Evolutionary conservation across 1,284 basidiomycete species (phyloP).

Genomic region (Neonothopanus nambi): DNA sequence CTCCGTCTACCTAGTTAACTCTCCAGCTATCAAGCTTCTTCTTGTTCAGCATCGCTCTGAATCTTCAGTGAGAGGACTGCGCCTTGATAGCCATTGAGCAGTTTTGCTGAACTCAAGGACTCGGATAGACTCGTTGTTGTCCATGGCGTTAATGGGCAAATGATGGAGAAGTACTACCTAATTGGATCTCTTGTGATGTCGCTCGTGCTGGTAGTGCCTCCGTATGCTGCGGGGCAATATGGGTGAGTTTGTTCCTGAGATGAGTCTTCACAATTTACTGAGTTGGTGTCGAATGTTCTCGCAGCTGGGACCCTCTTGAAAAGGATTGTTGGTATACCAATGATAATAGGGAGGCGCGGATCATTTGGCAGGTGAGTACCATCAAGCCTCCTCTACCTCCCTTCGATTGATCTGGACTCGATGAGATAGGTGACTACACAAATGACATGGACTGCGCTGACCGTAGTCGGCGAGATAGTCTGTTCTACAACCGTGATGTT

Average conservation of each 20-base stretch:
- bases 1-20: slow-evolving; percentile 14
- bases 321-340: slow-evolving; percentile 26
- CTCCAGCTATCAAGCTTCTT: slow-evolving; percentile 23
- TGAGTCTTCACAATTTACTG: too few relatives aligned
- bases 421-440: slow-evolving; percentile 22
- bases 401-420: neutral
- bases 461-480: slow-evolving; percentile 14
- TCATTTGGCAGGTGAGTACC: slow-evolving; percentile 23
- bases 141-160: slow-evolving; percentile 21
- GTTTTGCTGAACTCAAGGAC: neutral
- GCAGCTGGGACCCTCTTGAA: slow-evolving; percentile 24
- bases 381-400: neutral
- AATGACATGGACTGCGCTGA: slow-evolving; percentile 22
- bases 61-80: slow-evolving; percentile 21
- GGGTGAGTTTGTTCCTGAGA: slow-evolving; percentile 15
- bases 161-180: slow-evolving; percentile 24
- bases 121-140: slow-evolving; percentile 22
- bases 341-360: slow-evolving; percentile 15
- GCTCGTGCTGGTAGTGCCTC: slow-evolving; percentile 19
- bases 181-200: slow-evolving; percentile 18
- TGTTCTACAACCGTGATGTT: slow-evolving; percentile 8
- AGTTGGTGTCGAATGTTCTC: neutral
- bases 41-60: slow-evolving; percentile 20
- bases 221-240: slow-evolving; percentile 24
- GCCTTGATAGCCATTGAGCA: too few relatives aligned